Base-by-base conservation (phyloP, 805 yeast genomes). In the Blastobotrys americana region DNA sequence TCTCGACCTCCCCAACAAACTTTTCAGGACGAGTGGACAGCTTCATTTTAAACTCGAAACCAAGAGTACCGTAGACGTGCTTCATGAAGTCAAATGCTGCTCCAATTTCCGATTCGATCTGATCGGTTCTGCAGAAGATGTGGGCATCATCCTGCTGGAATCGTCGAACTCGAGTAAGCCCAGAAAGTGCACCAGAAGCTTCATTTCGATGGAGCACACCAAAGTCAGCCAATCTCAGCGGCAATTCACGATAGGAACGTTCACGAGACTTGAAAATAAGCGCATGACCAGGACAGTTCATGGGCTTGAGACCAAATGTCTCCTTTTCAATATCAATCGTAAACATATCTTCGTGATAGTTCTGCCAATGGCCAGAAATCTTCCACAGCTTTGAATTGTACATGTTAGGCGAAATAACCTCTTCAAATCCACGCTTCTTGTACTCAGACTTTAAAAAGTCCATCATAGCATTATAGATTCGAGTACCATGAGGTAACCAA, bases 111-210 rank as follows among this genome's bases (percentile, higher is more conserved):
- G 69, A 65, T 63, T 80, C 94, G 56, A 90, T 87, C 73, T 90
- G 97, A 51, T 83, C 95, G 55, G 77, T 80, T 45, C 87, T 80
- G 74, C 97, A 93, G 83, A 90, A 90, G 55, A 90, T 90, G 67
- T 90, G 98, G 39, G 96, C 97, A 70, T 90, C 98, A 68, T 90
- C 98, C 72, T 90, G 98, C 69, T 90, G 98, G 84, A 90, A 90
- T 69, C 97, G 81, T 72, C 98, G 84, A 39, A 93, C 97, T 71
- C 98, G 84, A 45, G 98, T 93, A 66, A 90, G 79, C 41, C 93
- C 93, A 35, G 96, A 80, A 55, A 90, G 74, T 9, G 97, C 97
- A 68, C 97, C 97, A 35, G 93, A 80, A 57, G 83, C 85, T 69
- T 90, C 98, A 66, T 90, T 90, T 74, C 98, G 82, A 73, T 90